These are phyloP conservation scores for Phytophthora colocasiae DNA, from an alignment of 352 stramenopile genomes.

Conservation along the genomic window DNA sequence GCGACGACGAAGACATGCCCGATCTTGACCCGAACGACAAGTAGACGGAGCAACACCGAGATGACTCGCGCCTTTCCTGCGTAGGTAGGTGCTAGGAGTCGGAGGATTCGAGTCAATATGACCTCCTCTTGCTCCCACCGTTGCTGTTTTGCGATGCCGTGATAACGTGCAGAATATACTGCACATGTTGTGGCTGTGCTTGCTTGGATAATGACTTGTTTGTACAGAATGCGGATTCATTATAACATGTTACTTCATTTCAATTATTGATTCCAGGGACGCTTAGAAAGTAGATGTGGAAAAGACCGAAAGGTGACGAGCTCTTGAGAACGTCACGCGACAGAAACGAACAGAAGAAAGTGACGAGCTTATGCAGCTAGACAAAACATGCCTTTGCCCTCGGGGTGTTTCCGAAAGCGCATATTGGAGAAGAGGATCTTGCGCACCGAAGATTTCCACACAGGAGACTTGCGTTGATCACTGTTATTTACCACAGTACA, in stretches of 20 bases:
- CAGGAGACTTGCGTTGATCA: slow-evolving; percentile 86
- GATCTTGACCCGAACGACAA: slow-evolving; percentile 79
- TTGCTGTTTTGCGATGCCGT: slow-evolving; percentile 16
- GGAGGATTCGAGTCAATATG: slow-evolving; percentile 5
- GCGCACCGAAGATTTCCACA: slow-evolving; percentile 91
- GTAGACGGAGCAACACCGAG: slow-evolving; percentile 20
- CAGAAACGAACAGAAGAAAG: slow-evolving; percentile 5
- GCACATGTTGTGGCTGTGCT: slow-evolving; percentile 18
- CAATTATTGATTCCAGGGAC: slow-evolving; percentile 22
- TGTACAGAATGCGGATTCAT: slow-evolving; percentile 2
- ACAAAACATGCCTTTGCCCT: slow-evolving; percentile 78
- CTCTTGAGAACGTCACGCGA: neutral
- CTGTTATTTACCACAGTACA: slow-evolving; percentile 37
- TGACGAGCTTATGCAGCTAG: slow-evolving; percentile 54
- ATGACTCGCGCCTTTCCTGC: neutral
- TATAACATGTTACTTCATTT: slow-evolving; percentile 9
- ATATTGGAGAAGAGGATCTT: slow-evolving; percentile 92
- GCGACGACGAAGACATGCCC: slow-evolving; percentile 86
- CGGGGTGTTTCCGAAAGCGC: slow-evolving; percentile 81
- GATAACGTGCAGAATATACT: slow-evolving; percentile 29
- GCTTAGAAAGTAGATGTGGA: slow-evolving; percentile 5
- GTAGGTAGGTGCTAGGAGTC: neutral
- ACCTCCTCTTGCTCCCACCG: slow-evolving; percentile 12
- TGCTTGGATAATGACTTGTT: slow-evolving; percentile 1
- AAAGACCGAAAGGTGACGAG: neutral